Percentiles rank a stretch among this genome's conserved stretches.
Conservation (phyloP, 2,329 filamentous ascomycete species). For the Xylaria sp. region DNA sequence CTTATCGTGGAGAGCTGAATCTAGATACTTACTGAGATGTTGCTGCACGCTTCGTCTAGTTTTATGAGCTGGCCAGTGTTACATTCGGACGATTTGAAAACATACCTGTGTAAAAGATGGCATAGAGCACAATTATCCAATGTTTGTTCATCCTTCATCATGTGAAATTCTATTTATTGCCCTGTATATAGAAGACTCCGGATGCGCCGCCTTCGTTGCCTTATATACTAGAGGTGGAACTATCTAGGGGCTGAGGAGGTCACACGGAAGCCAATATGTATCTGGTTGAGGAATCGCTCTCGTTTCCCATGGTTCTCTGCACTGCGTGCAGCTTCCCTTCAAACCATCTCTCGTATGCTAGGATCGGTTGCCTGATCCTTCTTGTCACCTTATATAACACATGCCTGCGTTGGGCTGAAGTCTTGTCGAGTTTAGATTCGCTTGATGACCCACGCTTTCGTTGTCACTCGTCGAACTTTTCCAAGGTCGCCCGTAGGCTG, state of each 20-base stretch:
- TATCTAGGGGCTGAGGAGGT: constrained; percentile 4
- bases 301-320: not conserved
- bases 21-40: not conserved
- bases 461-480: constrained; percentile 25
- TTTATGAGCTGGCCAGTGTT: not conserved
- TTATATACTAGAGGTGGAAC: constrained; percentile 7
- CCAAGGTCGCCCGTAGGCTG: constrained; percentile 18
- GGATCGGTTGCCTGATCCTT: constrained; percentile 2
- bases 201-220: not conserved
- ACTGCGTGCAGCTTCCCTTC: not conserved
- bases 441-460: constrained; percentile 11
- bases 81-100: not conserved
- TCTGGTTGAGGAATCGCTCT: constrained; percentile 6
- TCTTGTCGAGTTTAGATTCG: constrained; percentile 10
- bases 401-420: not conserved
- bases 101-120: not conserved
- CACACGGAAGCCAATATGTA: not conserved
- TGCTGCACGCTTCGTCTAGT: constrained; percentile 19
- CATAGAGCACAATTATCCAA: not conserved
- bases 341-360: not conserved
- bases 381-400: not conserved
- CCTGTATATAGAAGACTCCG: constrained; percentile 17
- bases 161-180: constrained; percentile 19
- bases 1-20: not conserved
- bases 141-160: constrained; percentile 4